phyloP scores from a whole-genome alignment of 176 grass and related monocot species.

The Carex littledalei region DNA sequence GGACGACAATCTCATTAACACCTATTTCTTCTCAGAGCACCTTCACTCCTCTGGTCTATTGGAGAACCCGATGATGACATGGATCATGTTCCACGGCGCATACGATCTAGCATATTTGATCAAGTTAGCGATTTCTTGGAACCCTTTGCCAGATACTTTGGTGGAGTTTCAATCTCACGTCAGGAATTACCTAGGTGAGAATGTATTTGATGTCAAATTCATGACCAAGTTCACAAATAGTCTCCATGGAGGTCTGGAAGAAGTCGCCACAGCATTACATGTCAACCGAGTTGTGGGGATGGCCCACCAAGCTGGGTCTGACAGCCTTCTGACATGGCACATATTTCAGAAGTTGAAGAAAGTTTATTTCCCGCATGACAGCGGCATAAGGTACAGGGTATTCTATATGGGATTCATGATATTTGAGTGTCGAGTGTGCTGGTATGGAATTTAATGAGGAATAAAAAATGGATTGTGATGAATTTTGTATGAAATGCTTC shows the following conservation, averaged over 20 bases:
- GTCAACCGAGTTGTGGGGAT: not conserved
- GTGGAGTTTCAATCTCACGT: conserved; percentile 16
- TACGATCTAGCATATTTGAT: conserved; percentile 38
- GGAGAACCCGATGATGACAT: not conserved
- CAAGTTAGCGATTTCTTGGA: not conserved
- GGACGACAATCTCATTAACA: not conserved
- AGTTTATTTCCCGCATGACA: not conserved
- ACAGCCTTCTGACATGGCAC: conserved; percentile 28
- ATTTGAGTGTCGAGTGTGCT: not conserved
- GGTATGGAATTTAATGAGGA: not conserved
- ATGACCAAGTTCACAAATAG: conserved; percentile 6
- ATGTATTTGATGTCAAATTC: conserved; percentile 36
- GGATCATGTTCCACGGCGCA: conserved; percentile 20
- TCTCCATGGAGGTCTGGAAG: conserved; percentile 19
- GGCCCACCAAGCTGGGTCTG: conserved; percentile 29
- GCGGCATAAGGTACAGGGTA: not conserved
- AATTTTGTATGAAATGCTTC: not conserved
- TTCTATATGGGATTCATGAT: not conserved
- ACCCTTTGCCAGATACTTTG: not conserved
- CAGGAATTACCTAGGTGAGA: not conserved
- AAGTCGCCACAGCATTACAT: not conserved
- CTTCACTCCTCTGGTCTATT: not conserved
- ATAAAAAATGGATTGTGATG: too few species aligned
- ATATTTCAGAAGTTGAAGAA: conserved; percentile 15
- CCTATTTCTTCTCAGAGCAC: not conserved